These are phyloP conservation scores for Fraxinus sp. DNA, from an alignment of 305 asterid species.

Conservation along the genomic window DNA sequence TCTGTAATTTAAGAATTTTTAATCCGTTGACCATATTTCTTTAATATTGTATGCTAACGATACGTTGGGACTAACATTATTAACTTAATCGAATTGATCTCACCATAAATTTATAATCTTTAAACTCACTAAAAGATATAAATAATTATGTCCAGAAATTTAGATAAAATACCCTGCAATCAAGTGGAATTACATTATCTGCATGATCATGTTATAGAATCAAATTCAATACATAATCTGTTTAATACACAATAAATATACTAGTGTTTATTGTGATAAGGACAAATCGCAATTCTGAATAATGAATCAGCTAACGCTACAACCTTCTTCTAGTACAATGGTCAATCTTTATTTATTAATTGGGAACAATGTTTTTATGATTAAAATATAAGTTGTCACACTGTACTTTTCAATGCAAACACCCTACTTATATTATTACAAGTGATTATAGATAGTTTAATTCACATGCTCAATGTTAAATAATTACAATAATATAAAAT, in stretches of 20 bases:
- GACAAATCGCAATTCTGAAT: background rate
- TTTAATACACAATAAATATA: no score
- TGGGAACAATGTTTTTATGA: background rate
- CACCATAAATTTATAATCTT: background rate
- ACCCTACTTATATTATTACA: background rate
- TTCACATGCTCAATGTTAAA: background rate
- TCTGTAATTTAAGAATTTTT: no score
- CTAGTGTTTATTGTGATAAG: background rate
- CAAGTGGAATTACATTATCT: background rate
- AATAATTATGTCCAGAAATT: background rate
- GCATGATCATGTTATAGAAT: no score
- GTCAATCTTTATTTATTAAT: no score
- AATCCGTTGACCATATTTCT: background rate
- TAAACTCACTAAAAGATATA: background rate
- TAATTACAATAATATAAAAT: no score
- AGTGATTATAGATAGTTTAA: background rate
- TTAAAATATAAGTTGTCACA: background rate
- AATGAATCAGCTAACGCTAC: background rate
- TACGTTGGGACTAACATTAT: background rate
- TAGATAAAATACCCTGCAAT: background rate
- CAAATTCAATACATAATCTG: background rate
- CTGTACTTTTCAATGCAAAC: background rate
- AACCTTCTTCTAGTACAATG: background rate
- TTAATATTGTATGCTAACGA: background rate
- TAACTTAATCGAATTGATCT: background rate